Conservation (phyloP, 345 rosid species). For the Turnera subulata region DNA sequence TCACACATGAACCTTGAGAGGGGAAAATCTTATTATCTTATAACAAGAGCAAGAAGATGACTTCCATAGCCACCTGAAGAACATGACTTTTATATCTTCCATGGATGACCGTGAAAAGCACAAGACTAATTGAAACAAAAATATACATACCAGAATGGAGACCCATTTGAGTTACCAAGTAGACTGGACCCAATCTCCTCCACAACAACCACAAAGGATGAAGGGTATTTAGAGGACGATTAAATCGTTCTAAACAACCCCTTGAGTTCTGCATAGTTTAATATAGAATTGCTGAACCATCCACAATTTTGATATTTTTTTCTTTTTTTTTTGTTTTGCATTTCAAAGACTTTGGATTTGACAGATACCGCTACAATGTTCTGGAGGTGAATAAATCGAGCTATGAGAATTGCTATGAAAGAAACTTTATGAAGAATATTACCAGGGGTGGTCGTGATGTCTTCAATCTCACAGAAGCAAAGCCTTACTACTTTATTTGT, state of each 20-base stretch:
- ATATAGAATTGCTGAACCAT: background rate
- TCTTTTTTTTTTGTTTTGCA: background rate
- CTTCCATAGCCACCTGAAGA: too few relatives aligned
- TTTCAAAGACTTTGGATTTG: slow-evolving; percentile 22
- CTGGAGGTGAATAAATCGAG: slow-evolving; percentile 22
- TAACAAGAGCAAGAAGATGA: too few relatives aligned
- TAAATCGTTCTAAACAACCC: background rate
- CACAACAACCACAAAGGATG: too few relatives aligned
- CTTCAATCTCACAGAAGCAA: slow-evolving; percentile 21
- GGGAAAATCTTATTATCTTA: too few relatives aligned
- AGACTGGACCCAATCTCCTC: too few relatives aligned
- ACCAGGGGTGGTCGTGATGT: slow-evolving; percentile 27
- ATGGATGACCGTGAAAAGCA: too few relatives aligned
- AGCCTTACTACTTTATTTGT: slow-evolving; percentile 23
- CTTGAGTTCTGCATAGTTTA: background rate
- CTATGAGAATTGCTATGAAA: slow-evolving; percentile 13
- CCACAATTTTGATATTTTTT: background rate
- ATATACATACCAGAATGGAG: too few relatives aligned
- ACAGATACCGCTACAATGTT: slow-evolving; percentile 13
- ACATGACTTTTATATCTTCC: too few relatives aligned
- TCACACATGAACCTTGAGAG: too few relatives aligned
- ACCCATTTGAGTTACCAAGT: too few relatives aligned
- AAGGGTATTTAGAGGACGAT: too few relatives aligned
- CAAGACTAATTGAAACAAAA: too few relatives aligned
- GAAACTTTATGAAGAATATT: slow-evolving; percentile 14